Evolutionary conservation across 2,329 filamentous ascomycete species (phyloP).

Genomic region (Claviceps sp.): DNA sequence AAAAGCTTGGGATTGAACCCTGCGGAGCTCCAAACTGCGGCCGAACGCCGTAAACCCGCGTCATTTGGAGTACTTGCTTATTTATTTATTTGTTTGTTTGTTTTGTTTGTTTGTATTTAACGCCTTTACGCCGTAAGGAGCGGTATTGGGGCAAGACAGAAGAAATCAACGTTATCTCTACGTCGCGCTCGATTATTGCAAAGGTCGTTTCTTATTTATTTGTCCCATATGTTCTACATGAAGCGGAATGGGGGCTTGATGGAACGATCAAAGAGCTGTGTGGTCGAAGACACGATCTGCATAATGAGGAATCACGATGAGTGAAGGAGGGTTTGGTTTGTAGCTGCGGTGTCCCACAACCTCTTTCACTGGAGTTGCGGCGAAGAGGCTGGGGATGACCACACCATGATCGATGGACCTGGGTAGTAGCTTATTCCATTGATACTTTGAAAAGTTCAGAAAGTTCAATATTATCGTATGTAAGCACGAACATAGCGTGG

Average conservation of each 20-base stretch:
- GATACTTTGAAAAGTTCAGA: background rate
- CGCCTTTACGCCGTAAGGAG: too few species aligned
- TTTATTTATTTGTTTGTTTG: too few species aligned
- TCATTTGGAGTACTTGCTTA: too few species aligned
- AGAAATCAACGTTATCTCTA: too few species aligned
- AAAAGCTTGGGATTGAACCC: background rate
- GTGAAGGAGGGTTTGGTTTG: background rate
- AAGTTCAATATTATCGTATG: background rate
- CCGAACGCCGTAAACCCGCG: too few species aligned
- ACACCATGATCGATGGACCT: background rate
- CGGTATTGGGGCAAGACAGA: too few species aligned
- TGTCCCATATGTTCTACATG: slow-evolving; percentile 1
- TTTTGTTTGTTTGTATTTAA: too few species aligned
- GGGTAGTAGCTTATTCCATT: background rate
- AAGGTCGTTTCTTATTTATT: background rate
- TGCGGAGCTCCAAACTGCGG: too few species aligned
- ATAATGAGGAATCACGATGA: background rate
- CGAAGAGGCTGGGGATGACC: background rate
- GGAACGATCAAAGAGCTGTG: background rate
- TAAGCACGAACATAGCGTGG: background rate
- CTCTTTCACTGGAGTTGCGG: background rate
- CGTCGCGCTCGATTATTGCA: background rate
- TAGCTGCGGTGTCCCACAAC: background rate
- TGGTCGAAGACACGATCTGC: background rate
- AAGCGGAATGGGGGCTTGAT: background rate